Evolutionary conservation across 345 rosid genomes (phyloP), one percentile per base, ranked within the genome.

Genomic region (Ceriops zippeliana): DNA sequence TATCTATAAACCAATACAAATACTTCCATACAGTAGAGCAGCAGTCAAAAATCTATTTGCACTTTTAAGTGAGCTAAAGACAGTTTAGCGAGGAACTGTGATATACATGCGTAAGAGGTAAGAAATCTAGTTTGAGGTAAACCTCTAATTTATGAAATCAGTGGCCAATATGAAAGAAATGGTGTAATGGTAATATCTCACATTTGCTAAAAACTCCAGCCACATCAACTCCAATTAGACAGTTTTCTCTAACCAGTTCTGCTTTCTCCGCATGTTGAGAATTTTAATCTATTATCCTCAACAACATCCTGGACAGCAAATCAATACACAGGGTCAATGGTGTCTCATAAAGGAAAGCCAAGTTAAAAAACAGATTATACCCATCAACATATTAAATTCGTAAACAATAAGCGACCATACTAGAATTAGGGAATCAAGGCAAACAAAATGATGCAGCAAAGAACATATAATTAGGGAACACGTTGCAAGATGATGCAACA

Each of bases 241-340:
- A 42, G 19, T 38, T 38, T 38, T 38, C 46, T 38, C 46, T 38
- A 38, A 9, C 46, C 3, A 11, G 11, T 38, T 38, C 49, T 15
- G 17, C 49, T 42, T 42, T 42, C 49, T 13, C 49, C 19, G 3
- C 49, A 13, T 13, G 17, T 42, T 1, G 0, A 15, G 49, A 42
- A 42, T 42, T 42, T 42, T 42, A 15, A 13, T 13, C 49, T 13
- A 13, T 42, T 42, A 42, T 42, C 17, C 17, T 27, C 57, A 47
- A 63, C 32, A 7, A 64, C 35, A 27, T 64, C 67, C 56, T 42
- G 11, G 52, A 54, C 27, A 64, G 49, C 49, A 64, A 27, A 49
- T 47, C 37, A 47, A 27, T 38, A 64, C 17, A 27, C 13, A 5
- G 53, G 52, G 27, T 63, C 27, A 10, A 2, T 13, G 49, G 19